These are phyloP conservation scores for Talinum fruticosum DNA, from an alignment of 148 eudicot species.

Conservation along the genomic window DNA sequence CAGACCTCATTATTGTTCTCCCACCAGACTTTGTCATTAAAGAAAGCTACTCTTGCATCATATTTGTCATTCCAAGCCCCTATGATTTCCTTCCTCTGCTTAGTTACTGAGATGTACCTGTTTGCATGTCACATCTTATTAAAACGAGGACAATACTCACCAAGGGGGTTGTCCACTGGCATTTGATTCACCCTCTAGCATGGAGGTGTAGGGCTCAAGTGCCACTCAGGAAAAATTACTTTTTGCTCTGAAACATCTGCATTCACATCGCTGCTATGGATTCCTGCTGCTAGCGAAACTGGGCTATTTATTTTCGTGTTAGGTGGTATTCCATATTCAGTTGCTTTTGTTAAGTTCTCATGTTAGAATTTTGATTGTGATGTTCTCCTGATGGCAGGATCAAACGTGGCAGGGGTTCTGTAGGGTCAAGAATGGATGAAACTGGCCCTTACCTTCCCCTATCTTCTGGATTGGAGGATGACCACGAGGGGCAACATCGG, in stretches of 20 bases:
- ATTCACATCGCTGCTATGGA: too few relatives aligned
- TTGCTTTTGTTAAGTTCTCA: neutral
- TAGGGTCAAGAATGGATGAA: constrained; percentile 96
- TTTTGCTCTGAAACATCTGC: neutral
- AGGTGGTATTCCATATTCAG: neutral
- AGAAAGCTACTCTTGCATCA: too few relatives aligned
- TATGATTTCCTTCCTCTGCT: too few relatives aligned
- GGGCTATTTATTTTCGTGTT: neutral
- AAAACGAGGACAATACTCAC: neutral
- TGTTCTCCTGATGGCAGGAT: constrained; percentile 43
- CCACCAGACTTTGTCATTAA: too few relatives aligned
- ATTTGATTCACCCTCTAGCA: neutral
- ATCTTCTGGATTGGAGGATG: constrained; percentile 31
- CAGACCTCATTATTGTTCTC: too few relatives aligned
- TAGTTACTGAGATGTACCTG: too few relatives aligned
- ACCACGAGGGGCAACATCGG: constrained; percentile 25
- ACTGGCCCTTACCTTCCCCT: constrained; percentile 76
- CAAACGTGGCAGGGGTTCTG: constrained; percentile 87
- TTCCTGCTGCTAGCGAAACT: too few relatives aligned
- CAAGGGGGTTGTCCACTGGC: neutral
- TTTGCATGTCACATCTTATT: neutral
- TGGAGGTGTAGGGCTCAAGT: neutral
- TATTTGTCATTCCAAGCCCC: too few relatives aligned
- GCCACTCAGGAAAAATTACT: neutral
- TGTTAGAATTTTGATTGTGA: constrained; percentile 8